These are phyloP conservation scores for Calycina herbarum DNA, from an alignment of 2,329 filamentous ascomycete species.

Conservation along the genomic window DNA sequence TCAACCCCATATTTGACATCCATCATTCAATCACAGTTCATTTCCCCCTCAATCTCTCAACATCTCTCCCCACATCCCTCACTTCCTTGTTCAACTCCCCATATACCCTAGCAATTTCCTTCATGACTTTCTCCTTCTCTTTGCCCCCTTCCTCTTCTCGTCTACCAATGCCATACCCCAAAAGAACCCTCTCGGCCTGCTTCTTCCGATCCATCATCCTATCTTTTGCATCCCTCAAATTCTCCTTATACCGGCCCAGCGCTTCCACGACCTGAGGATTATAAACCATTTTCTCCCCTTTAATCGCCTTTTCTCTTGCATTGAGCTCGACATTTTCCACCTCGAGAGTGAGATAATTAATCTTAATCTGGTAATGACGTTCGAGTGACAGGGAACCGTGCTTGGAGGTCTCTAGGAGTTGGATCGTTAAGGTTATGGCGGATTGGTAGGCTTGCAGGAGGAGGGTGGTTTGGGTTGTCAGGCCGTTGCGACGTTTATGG, in stretches of 20 bases:
- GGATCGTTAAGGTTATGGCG: slow-evolving; percentile 30
- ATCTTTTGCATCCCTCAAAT: slow-evolving; percentile 32
- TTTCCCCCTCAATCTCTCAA: slow-evolving; percentile 33
- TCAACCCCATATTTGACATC: background rate
- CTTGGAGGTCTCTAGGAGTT: slow-evolving; percentile 33
- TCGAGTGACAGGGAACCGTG: slow-evolving; percentile 31
- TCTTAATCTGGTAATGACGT: slow-evolving; percentile 26
- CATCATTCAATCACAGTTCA: background rate
- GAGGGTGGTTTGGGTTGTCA: slow-evolving; percentile 37
- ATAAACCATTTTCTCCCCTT: slow-evolving; percentile 33
- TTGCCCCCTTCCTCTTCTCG: slow-evolving; percentile 22
- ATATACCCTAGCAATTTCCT: slow-evolving; percentile 37
- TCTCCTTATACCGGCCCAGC: slow-evolving; percentile 30
- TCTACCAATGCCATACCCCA: slow-evolving; percentile 36
- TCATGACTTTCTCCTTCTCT: slow-evolving; percentile 38
- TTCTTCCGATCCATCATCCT: slow-evolving; percentile 31
- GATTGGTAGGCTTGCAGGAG: slow-evolving; percentile 30
- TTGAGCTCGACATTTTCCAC: slow-evolving; percentile 23
- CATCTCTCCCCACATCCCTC: slow-evolving; percentile 35
- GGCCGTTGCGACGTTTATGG: slow-evolving; percentile 38
- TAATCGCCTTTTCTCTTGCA: slow-evolving; percentile 22
- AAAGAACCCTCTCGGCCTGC: slow-evolving; percentile 31
- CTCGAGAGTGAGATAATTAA: slow-evolving; percentile 24
- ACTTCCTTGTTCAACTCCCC: slow-evolving; percentile 33
- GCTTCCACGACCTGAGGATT: slow-evolving; percentile 32